A percentile compares a stretch with the other conserved stretches of the same genome.
Evolutionary conservation across 2,329 filamentous ascomycete species (phyloP).

Genomic region (Tolypocladium tundrense): DNA sequence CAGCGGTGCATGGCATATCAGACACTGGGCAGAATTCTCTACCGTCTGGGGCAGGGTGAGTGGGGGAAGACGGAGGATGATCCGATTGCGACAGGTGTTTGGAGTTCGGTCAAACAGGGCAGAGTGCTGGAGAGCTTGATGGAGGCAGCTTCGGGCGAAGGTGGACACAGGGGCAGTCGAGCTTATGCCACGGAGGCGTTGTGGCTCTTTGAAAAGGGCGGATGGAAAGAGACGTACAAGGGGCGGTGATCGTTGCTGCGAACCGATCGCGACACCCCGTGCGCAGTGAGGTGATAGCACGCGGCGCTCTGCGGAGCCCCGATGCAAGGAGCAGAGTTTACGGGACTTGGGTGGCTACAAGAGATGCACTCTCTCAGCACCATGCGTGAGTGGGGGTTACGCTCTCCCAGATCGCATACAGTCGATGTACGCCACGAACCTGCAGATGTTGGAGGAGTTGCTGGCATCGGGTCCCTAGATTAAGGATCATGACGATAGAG

Average conservation of each 20-base stretch:
- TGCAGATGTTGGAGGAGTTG: neutral
- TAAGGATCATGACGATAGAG: neutral
- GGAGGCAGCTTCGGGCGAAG: slow-evolving; percentile 60
- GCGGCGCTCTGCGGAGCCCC: neutral
- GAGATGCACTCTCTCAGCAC: neutral
- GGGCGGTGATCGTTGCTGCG: slow-evolving; percentile 29
- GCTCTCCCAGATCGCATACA: neutral
- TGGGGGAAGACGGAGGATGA: slow-evolving; percentile 50
- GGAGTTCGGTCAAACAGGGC: slow-evolving; percentile 68
- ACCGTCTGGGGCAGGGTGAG: slow-evolving; percentile 64
- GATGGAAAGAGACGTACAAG: slow-evolving; percentile 53
- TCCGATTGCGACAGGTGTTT: slow-evolving; percentile 67
- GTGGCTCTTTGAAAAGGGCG: slow-evolving; percentile 71
- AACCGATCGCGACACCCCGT: too few species aligned
- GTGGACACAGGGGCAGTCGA: slow-evolving; percentile 67
- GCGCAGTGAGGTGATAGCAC: neutral
- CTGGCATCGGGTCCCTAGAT: neutral
- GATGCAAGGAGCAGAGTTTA: neutral
- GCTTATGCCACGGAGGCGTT: slow-evolving; percentile 82
- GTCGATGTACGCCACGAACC: neutral
- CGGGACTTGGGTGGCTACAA: neutral
- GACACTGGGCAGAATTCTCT: slow-evolving; percentile 77
- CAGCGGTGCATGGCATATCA: slow-evolving; percentile 90
- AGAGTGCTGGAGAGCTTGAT: slow-evolving; percentile 66
- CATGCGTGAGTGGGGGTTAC: neutral